Evolutionary conservation across 257 asterid genomes (phyloP), one percentile per base, ranked within the genome.

Genomic region (Linderniella brevidens): DNA sequence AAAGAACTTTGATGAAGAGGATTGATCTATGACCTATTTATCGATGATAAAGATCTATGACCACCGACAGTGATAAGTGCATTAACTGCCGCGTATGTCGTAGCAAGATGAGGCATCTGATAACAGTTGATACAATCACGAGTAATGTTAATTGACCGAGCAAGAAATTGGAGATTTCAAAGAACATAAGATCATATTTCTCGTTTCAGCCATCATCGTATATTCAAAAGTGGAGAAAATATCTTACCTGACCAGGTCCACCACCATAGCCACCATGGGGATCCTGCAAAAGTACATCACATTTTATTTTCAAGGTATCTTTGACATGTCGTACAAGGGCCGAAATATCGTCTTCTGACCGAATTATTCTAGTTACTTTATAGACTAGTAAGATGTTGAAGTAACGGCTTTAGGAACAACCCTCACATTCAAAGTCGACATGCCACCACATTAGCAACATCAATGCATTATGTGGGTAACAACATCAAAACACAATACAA

Each of bases 61-160:
- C 92, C 77, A 20, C 96, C 96, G 70, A 88, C 53, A 35, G 86
- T 85, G 40, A 85, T 36, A n/a, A 88, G 92, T 48, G 94, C 45
- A 67, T 84, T 84, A 55, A 78, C 67, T 36, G 96, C 96, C 58
- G 96, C 94, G 53, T 84, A 88, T 52, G 96, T 88, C 57, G 98
- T 88, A 49, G 98, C 98, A 11, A 88, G 78, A 79, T 88, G 98
- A 67, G 98, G 98, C 92, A 88, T 58, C 98, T 88, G 76, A 65
- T 16, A 63, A 37, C 51, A 58, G 15, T 2, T 5, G 14, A 6
- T 37, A 37, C 11, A 11, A 11, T 37, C 11, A 37, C 11, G 40
- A 11, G 40, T 11, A 37, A 37, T 37, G 11, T n/a, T n/a, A n/a
- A n/a, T n/a, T n/a, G n/a, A n/a, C n/a, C n/a, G n/a, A n/a, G n/a